These are phyloP conservation scores for Hypoxylon rubiginosum DNA, from an alignment of 2,329 filamentous ascomycete genomes.

Conservation along the genomic window DNA sequence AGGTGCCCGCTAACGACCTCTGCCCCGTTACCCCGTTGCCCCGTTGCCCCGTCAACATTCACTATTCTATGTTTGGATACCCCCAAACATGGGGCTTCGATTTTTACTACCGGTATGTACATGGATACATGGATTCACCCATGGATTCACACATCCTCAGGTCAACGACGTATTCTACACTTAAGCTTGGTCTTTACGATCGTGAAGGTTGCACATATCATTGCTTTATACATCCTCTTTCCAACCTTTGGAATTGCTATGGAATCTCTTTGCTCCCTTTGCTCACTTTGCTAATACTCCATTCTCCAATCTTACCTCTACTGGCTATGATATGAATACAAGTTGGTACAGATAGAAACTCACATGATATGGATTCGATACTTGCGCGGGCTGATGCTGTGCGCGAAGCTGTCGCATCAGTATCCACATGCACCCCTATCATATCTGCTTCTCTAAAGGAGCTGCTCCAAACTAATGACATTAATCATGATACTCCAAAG, in stretches of 20 bases:
- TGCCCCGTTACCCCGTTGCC: neutral
- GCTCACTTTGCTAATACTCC: constrained; percentile 17
- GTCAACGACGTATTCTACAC: neutral
- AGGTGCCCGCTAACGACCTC: no score
- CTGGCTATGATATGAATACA: constrained; percentile 50
- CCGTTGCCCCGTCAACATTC: constrained; percentile 36
- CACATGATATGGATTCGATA: constrained; percentile 58
- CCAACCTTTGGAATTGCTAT: constrained; percentile 27
- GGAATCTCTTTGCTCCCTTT: constrained; percentile 19
- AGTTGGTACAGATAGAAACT: constrained; percentile 39
- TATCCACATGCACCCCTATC: constrained; percentile 66
- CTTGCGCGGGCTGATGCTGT: constrained; percentile 63
- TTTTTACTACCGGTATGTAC: no score
- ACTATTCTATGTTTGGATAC: constrained; percentile 19
- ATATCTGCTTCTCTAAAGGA: constrained; percentile 64
- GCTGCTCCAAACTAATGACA: constrained; percentile 55
- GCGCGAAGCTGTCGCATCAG: constrained; percentile 67
- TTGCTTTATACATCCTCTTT: constrained; percentile 31
- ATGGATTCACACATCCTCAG: neutral
- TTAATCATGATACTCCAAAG: constrained; percentile 48
- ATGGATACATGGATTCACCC: constrained; percentile 30
- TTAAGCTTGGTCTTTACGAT: constrained; percentile 1
- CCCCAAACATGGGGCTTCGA: constrained; percentile 11
- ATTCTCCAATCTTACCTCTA: constrained; percentile 25
- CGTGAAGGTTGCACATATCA: constrained; percentile 16